phyloP scores from a whole-genome alignment of 768 basidiomycete genomes.

The Suillus hirtellus region DNA sequence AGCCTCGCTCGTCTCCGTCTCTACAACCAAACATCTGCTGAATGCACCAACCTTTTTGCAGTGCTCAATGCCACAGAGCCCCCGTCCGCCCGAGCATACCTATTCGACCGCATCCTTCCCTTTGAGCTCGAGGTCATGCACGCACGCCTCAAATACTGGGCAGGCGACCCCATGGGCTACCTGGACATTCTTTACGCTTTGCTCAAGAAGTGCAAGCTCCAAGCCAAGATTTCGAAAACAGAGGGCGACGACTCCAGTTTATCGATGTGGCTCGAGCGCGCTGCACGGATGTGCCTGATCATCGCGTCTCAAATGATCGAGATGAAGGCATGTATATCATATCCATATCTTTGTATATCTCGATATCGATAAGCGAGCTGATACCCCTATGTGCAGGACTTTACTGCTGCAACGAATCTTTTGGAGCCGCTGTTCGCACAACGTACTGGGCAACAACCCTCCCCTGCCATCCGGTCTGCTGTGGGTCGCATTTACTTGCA shows the following conservation, averaged over 20 bases:
- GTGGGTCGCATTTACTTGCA: constrained; percentile 77
- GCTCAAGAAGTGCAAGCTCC: constrained; percentile 55
- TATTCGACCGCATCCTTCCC: constrained; percentile 45
- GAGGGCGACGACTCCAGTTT: constrained; percentile 28
- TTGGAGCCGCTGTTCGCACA: constrained; percentile 66
- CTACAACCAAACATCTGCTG: constrained; percentile 85
- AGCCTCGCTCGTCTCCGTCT: constrained; percentile 78
- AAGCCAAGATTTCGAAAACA: background rate
- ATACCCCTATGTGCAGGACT: constrained; percentile 50
- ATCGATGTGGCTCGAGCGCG: constrained; percentile 84
- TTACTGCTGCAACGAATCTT: constrained; percentile 62
- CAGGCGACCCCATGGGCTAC: constrained; percentile 78
- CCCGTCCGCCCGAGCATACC: constrained; percentile 49
- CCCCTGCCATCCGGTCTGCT: constrained; percentile 64
- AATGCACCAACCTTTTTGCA: constrained; percentile 77
- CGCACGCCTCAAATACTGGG: constrained; percentile 77
- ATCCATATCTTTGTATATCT: background rate
- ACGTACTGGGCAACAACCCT: constrained; percentile 29
- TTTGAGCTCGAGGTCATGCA: constrained; percentile 68
- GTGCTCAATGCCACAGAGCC: constrained; percentile 64
- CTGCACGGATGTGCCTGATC: constrained; percentile 72
- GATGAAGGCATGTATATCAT: constrained; percentile 62
- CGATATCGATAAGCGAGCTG: background rate
- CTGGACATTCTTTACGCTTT: constrained; percentile 71
- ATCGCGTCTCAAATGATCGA: constrained; percentile 82